Percentiles rank a stretch among this genome's conserved stretches.
Evolutionary conservation across 208 protist species (phyloP).

Genomic region (Herpetomonas muscarum): DNA sequence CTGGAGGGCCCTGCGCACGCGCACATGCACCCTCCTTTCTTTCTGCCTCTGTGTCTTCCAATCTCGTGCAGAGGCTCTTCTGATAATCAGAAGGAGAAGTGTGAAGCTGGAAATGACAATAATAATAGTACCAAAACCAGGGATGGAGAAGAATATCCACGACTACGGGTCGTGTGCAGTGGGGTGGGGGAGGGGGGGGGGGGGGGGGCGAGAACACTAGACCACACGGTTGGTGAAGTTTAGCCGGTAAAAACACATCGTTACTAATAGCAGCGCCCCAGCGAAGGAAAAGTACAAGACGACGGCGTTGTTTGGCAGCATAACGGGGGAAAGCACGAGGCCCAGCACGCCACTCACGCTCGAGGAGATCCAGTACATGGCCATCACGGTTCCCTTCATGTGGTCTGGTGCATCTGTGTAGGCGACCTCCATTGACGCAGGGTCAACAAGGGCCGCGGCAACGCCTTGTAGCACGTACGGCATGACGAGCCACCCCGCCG

Average conservation of each 20-base stretch:
- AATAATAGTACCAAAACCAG: not conserved
- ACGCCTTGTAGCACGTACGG: conserved; percentile 61
- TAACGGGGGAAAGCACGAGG: conserved; percentile 50
- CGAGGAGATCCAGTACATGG: conserved; percentile 56
- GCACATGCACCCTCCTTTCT: not conserved
- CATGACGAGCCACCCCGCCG: conserved; percentile 39
- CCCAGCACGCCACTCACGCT: conserved; percentile 61
- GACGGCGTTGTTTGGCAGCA: conserved; percentile 43
- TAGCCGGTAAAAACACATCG: conserved; percentile 31
- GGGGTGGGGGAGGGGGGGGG: not conserved
- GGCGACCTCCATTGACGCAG: conserved; percentile 60
- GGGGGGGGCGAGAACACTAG: not conserved
- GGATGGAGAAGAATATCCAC: not conserved
- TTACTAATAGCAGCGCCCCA: conserved; percentile 25
- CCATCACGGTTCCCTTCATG: conserved; percentile 69
- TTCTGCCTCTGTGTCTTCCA: not conserved
- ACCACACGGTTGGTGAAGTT: conserved; percentile 22
- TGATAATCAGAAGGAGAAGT: not conserved
- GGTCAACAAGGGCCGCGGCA: conserved; percentile 59
- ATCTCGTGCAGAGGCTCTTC: not conserved
- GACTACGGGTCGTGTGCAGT: not conserved
- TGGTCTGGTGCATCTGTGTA: conserved; percentile 46
- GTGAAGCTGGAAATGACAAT: not conserved
- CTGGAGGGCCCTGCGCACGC: too few relatives aligned
- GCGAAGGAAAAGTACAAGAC: conserved; percentile 47